phyloP scores from a whole-genome alignment of 164 flowering plant species.

The Stephania cephalantha region DNA sequence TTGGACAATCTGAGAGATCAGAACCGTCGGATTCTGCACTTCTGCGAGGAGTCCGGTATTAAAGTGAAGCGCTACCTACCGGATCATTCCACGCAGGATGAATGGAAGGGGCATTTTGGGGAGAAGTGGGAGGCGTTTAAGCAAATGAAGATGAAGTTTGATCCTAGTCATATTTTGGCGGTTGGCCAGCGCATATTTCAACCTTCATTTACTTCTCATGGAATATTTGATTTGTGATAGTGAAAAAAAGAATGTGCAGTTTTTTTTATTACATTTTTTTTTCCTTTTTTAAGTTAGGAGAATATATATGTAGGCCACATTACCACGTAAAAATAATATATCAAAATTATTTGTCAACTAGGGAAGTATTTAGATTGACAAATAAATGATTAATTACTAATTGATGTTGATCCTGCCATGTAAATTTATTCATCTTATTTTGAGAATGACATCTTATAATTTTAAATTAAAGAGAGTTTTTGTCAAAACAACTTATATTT shows the following conservation, averaged over 20 bases:
- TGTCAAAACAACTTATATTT: too few species aligned
- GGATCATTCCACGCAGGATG: conserved; percentile 46
- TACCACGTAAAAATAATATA: too few species aligned
- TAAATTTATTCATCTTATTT: too few species aligned
- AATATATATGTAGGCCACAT: too few species aligned
- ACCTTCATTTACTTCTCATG: conserved; percentile 21
- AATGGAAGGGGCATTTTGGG: conserved; percentile 82
- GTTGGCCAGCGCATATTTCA: conserved; percentile 80
- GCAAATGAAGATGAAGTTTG: conserved; percentile 52
- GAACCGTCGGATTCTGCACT: conserved; percentile 60
- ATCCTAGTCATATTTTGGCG: conserved; percentile 67
- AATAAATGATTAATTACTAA: too few species aligned
- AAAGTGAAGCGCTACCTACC: conserved; percentile 72
- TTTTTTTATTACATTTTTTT: too few species aligned
- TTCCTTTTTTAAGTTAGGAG: too few species aligned
- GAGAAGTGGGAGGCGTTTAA: conserved; percentile 56
- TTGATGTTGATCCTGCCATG: too few species aligned
- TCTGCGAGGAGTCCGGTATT: conserved; percentile 57
- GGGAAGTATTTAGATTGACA: too few species aligned
- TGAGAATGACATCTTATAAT: too few species aligned
- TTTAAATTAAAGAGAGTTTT: too few species aligned
- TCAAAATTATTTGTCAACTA: too few species aligned
- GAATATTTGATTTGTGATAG: background rate
- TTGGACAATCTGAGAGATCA: conserved; percentile 50
- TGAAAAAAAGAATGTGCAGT: background rate